Percentiles rank a stretch among this genome's conserved stretches.
Evolutionary conservation across 2,329 filamentous ascomycete genomes (phyloP).

Genomic region (Aspergillus flavus): DNA sequence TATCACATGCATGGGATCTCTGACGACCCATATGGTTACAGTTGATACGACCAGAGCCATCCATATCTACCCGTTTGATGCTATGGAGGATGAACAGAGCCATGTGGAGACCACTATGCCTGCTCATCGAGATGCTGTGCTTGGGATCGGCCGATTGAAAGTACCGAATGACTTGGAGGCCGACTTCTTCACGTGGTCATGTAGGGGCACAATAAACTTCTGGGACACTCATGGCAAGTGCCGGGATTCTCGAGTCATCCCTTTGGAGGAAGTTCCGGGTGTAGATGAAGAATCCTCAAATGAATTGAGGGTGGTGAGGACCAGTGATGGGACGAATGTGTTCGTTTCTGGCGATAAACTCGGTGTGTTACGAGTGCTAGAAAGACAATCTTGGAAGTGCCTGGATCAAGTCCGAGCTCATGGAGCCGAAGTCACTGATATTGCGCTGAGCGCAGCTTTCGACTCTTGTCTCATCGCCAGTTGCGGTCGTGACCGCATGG

Average conservation of each 20-base stretch:
- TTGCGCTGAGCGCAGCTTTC: conserved; percentile 69
- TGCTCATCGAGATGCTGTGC: conserved; percentile 60
- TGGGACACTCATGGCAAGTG: conserved; percentile 77
- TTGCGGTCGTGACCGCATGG: conserved; percentile 85
- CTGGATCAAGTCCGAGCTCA: conserved; percentile 81
- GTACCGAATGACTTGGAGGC: conserved; percentile 64
- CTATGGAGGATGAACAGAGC: conserved; percentile 32
- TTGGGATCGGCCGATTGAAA: conserved; percentile 71
- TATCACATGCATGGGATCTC: conserved; percentile 69
- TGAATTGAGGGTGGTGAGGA: conserved; percentile 60
- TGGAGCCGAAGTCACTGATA: conserved; percentile 78
- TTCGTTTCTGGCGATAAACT: conserved; percentile 84
- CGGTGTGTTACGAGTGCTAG: conserved; percentile 67
- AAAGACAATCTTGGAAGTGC: conserved; percentile 59
- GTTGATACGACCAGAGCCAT: conserved; percentile 77
- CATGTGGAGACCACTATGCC: conserved; percentile 46
- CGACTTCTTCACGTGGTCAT: conserved; percentile 87
- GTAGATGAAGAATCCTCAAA: conserved; percentile 52
- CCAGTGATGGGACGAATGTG: conserved; percentile 63
- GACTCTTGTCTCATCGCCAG: conserved; percentile 72
- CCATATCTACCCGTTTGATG: conserved; percentile 58
- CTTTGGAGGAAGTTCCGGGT: conserved; percentile 64
- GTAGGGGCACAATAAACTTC: conserved; percentile 75
- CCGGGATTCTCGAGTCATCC: conserved; percentile 65
- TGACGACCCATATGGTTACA: conserved; percentile 69